Conservation (phyloP, 1,284 basidiomycete genomes). For the Gomphus sp. region DNA sequence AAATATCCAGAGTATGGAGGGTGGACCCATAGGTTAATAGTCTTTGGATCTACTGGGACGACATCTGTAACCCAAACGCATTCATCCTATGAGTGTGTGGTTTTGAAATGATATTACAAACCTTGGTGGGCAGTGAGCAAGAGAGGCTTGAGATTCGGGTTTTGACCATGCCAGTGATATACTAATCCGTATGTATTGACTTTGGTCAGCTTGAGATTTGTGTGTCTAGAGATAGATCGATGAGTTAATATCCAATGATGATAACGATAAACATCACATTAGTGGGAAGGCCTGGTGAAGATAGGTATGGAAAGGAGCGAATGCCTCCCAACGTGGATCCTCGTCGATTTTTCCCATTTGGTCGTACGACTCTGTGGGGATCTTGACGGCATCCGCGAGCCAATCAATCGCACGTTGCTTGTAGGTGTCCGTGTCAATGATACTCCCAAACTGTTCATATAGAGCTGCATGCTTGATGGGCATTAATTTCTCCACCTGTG, state of each 20-base stretch:
- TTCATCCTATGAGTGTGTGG: not conserved
- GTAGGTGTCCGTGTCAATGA: slow-evolving; percentile 35
- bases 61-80: slow-evolving; percentile 29
- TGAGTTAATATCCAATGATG: slow-evolving; percentile 21
- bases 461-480: slow-evolving; percentile 33
- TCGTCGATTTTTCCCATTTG: slow-evolving; percentile 35
- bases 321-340: slow-evolving; percentile 45
- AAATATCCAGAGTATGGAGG: slow-evolving; percentile 45
- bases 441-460: slow-evolving; percentile 31
- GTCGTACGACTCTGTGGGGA: slow-evolving; percentile 36
- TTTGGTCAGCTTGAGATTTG: slow-evolving; percentile 39
- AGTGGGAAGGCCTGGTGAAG: slow-evolving; percentile 36
- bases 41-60: slow-evolving; percentile 46
- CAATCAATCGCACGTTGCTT: slow-evolving; percentile 38
- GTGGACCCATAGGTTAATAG: slow-evolving; percentile 43
- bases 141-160: slow-evolving; percentile 49
- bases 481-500: slow-evolving; percentile 34
- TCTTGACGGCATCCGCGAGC: slow-evolving; percentile 40
- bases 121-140: slow-evolving; percentile 62
- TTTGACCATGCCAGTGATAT: slow-evolving; percentile 52
- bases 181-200: slow-evolving; percentile 61
- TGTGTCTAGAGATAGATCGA: slow-evolving; percentile 32
- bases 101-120: slow-evolving; percentile 12
- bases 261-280: slow-evolving; percentile 28
- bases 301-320: slow-evolving; percentile 40